phyloP scores from a whole-genome alignment of 306 rosid genomes.

The Alnus rubra region DNA sequence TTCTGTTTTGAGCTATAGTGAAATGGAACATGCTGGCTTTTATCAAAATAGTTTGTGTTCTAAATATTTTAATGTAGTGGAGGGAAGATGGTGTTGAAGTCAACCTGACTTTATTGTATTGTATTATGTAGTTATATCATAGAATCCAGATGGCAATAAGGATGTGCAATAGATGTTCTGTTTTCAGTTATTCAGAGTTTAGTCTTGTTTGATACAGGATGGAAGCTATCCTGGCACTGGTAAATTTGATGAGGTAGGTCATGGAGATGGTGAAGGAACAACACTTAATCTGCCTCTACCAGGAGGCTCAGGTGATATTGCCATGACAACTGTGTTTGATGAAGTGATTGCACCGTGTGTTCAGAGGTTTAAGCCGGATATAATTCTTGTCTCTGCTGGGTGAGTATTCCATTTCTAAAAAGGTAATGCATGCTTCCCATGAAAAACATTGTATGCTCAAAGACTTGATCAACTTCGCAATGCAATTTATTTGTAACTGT shows the following conservation, averaged over 20 bases:
- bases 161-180: background rate
- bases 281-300: conserved; percentile 91
- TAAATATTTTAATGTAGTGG: background rate
- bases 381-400: conserved; percentile 97
- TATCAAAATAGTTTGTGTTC: background rate
- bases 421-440: conserved; percentile 8
- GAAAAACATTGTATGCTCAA: conserved; percentile 20
- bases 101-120: background rate
- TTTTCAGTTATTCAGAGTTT: background rate
- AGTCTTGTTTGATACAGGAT: conserved; percentile 46
- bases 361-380: conserved; percentile 87
- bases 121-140: background rate
- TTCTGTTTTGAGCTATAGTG: background rate
- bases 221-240: conserved; percentile 99
- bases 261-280: conserved; percentile 86
- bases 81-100: background rate
- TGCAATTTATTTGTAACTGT: background rate
- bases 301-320: conserved; percentile 87
- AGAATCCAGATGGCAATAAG: background rate
- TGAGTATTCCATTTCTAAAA: conserved; percentile 42
- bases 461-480: background rate
- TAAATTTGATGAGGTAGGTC: conserved; percentile 75
- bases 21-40: background rate
- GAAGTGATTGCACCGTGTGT: conserved; percentile 88
- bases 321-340: conserved; percentile 75